These are phyloP conservation scores for Physcia stellaris DNA, from an alignment of 495 filamentous ascomycete genomes.

Conservation along the genomic window DNA sequence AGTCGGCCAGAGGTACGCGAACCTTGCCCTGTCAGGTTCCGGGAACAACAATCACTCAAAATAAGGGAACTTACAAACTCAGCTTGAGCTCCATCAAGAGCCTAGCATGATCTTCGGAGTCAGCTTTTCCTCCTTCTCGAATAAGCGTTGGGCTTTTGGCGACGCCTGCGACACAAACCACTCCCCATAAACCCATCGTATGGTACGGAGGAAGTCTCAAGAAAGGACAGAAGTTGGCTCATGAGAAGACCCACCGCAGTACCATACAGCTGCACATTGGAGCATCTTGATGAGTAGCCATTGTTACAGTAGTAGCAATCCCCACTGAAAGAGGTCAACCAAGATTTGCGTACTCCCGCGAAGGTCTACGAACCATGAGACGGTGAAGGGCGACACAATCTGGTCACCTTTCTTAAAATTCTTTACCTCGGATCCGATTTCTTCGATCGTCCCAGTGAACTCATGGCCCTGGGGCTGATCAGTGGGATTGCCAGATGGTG, in stretches of 20 bases:
- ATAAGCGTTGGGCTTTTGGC: too few relatives aligned
- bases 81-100: conserved; percentile 77
- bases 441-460: conserved; percentile 64
- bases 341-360: background rate
- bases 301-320: conserved; percentile 85
- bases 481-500: background rate
- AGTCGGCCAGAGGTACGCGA: conserved; percentile 72
- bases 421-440: conserved; percentile 53
- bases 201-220: too few relatives aligned
- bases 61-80: conserved; percentile 45
- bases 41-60: too few relatives aligned
- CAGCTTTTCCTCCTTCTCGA: too few relatives aligned
- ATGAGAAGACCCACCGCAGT: too few relatives aligned
- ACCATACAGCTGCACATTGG: conserved; percentile 63
- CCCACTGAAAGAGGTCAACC: conserved; percentile 31
- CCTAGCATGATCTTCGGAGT: too few relatives aligned
- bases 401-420: conserved; percentile 61
- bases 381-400: conserved; percentile 73
- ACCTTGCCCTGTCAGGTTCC: conserved; percentile 32
- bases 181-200: too few relatives aligned
- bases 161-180: too few relatives aligned
- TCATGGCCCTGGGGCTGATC: conserved; percentile 33
- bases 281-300: conserved; percentile 72
- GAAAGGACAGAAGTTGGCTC: too few relatives aligned
- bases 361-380: conserved; percentile 53